Conservation (phyloP, 2,329 filamentous ascomycete species). For the Hypoxylon sp. region DNA sequence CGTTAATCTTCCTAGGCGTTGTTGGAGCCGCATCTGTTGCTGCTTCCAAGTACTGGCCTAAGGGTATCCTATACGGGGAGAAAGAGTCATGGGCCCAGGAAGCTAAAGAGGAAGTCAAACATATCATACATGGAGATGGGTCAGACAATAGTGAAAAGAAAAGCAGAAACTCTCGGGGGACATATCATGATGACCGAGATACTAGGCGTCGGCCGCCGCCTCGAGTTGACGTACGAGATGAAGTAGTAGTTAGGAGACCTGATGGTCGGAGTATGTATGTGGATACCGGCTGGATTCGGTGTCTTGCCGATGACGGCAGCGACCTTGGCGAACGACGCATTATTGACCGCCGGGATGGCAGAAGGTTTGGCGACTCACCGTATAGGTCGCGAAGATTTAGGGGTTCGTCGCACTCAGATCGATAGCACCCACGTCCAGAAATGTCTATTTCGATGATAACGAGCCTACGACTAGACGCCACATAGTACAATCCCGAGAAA, state of each 20-base stretch:
- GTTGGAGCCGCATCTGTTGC: slow-evolving; percentile 57
- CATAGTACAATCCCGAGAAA: not conserved
- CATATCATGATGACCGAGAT: not conserved
- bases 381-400: not conserved
- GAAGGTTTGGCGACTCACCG: slow-evolving; percentile 3
- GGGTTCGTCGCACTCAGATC: slow-evolving; percentile 5
- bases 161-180: slow-evolving; percentile 14
- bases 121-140: slow-evolving; percentile 16
- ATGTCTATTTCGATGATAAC: not conserved
- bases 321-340: slow-evolving; percentile 12
- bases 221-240: slow-evolving; percentile 22
- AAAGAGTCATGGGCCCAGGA: slow-evolving; percentile 55
- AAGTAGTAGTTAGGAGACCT: slow-evolving; percentile 14
- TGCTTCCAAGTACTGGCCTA: slow-evolving; percentile 59
- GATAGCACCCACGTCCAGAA: not conserved
- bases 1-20: slow-evolving; percentile 57
- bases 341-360: not conserved
- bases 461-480: not conserved
- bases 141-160: slow-evolving; percentile 4
- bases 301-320: slow-evolving; percentile 1
- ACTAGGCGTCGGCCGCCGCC: slow-evolving; percentile 9
- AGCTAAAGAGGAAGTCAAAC: slow-evolving; percentile 46
- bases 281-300: slow-evolving; percentile 9
- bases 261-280: slow-evolving; percentile 19
- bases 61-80: slow-evolving; percentile 57